phyloP scores from a whole-genome alignment of 495 filamentous ascomycete species.

The Neurospora sp. region DNA sequence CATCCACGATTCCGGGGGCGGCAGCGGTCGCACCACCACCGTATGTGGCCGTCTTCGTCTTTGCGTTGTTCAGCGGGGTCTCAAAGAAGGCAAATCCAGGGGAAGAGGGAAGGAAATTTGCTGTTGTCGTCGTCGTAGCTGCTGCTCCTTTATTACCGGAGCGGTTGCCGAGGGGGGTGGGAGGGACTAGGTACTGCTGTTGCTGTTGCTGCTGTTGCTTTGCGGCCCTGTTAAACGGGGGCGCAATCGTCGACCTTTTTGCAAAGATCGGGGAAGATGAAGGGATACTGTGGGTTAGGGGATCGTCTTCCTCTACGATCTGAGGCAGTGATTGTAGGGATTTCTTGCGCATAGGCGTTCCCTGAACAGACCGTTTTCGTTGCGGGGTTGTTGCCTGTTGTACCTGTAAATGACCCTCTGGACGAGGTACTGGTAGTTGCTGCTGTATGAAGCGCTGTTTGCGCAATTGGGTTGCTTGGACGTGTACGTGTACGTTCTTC shows the following conservation, averaged over 20 bases:
- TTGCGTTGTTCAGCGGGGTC: slow-evolving; percentile 25
- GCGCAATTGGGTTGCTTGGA: not conserved
- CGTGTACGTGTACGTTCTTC: not conserved
- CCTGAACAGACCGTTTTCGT: not conserved
- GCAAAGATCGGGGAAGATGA: not conserved
- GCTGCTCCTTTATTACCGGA: slow-evolving; percentile 4
- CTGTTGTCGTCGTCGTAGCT: slow-evolving; percentile 14
- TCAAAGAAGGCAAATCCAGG: slow-evolving; percentile 28
- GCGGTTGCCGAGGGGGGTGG: slow-evolving; percentile 7
- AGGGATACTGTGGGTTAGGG: not conserved
- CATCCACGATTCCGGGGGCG: slow-evolving; percentile 17
- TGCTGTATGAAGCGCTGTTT: not conserved
- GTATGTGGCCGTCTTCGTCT: slow-evolving; percentile 9
- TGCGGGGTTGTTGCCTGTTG: not conserved
- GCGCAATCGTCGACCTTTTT: not conserved
- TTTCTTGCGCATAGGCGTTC: not conserved
- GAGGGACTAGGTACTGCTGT: slow-evolving; percentile 8
- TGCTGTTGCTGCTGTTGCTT: slow-evolving; percentile 7
- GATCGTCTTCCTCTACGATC: not conserved
- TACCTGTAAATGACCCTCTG: not conserved
- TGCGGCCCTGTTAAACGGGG: not conserved
- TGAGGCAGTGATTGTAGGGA: not conserved
- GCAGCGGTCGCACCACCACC: too few species aligned
- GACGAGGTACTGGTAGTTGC: not conserved
- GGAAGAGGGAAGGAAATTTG: slow-evolving; percentile 30